These are phyloP conservation scores for Debaryomycetaceae sp. DNA, from an alignment of 1,139 yeast genomes.

Conservation along the genomic window DNA sequence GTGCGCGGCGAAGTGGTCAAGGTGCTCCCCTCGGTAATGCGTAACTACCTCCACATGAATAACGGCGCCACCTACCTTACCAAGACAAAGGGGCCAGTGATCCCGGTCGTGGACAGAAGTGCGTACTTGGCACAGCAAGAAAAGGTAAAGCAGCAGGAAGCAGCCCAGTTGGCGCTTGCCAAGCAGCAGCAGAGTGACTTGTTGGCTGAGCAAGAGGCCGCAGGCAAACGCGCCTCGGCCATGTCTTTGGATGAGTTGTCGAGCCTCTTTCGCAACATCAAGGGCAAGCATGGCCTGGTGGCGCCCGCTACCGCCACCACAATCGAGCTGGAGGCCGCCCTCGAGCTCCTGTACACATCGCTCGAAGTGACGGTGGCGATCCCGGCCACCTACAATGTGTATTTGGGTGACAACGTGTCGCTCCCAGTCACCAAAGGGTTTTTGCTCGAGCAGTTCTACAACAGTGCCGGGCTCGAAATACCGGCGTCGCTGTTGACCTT, in stretches of 20 bases:
- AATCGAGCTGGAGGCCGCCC: conserved; percentile 5
- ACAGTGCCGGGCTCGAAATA: conserved; percentile 29
- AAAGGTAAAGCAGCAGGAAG: conserved; percentile 11
- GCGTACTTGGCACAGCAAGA: conserved; percentile 9
- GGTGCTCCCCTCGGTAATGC: conserved; percentile 82
- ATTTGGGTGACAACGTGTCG: conserved; percentile 10
- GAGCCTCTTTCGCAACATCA: conserved; percentile 25
- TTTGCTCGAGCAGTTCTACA: conserved; percentile 22
- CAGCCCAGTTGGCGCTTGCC: conserved; percentile 7
- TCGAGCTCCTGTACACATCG: conserved; percentile 19
- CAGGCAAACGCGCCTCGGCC: conserved; percentile 15
- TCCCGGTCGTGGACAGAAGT: conserved; percentile 52
- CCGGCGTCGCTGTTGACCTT: conserved; percentile 22
- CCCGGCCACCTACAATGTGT: conserved; percentile 24
- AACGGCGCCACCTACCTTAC: conserved; percentile 72
- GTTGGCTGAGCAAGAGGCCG: conserved; percentile 10
- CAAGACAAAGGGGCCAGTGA: conserved; percentile 49
- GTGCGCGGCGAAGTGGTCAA: conserved; percentile 64
- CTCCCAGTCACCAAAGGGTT: conserved; percentile 27
- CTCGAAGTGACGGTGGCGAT: conserved; percentile 29
- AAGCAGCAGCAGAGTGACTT: conserved; percentile 8
- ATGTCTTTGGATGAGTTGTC: conserved; percentile 40
- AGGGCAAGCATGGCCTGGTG: no score
- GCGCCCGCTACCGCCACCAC: conserved; percentile 5
- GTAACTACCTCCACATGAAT: conserved; percentile 64